Evolutionary conservation across 2,329 filamentous ascomycete genomes (phyloP).

Genomic region (Waltergamsia citrina): DNA sequence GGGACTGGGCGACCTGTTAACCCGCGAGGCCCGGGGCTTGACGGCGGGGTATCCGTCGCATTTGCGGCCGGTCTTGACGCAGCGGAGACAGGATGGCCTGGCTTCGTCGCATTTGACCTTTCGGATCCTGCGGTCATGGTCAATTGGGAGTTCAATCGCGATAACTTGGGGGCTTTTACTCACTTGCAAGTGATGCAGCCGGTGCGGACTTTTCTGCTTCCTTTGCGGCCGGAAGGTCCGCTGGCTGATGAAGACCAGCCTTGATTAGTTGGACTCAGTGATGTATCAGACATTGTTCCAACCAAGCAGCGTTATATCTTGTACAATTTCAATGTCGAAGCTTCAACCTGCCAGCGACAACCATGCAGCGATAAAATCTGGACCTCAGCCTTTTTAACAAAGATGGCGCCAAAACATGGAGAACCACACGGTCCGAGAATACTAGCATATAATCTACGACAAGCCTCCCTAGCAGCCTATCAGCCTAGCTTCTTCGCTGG

Average conservation of each 20-base stretch:
- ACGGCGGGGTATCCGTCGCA: conserved; percentile 42
- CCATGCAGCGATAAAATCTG: too few relatives aligned
- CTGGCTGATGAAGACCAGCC: background rate
- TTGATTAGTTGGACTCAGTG: background rate
- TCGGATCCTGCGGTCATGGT: conserved; percentile 28
- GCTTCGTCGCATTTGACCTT: conserved; percentile 49
- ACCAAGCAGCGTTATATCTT: too few relatives aligned
- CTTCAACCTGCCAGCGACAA: too few relatives aligned
- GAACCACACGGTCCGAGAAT: too few relatives aligned
- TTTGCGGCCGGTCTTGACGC: conserved; percentile 42
- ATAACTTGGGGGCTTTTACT: conserved; percentile 15
- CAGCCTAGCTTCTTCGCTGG: too few relatives aligned
- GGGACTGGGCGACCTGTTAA: background rate
- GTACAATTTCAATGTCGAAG: too few relatives aligned
- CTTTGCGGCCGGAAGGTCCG: conserved; percentile 23
- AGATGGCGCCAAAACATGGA: too few relatives aligned
- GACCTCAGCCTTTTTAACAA: too few relatives aligned
- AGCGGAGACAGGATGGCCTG: conserved; percentile 42
- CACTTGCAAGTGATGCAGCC: conserved; percentile 48
- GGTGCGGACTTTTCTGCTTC: conserved; percentile 34
- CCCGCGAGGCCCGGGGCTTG: conserved; percentile 6
- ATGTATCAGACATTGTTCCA: conserved; percentile 1
- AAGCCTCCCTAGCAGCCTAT: too few relatives aligned
- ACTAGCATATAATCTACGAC: too few relatives aligned
- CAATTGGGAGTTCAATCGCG: background rate